Conservation (phyloP, 345 rosid species). For the Eucalyptus marginata region DNA sequence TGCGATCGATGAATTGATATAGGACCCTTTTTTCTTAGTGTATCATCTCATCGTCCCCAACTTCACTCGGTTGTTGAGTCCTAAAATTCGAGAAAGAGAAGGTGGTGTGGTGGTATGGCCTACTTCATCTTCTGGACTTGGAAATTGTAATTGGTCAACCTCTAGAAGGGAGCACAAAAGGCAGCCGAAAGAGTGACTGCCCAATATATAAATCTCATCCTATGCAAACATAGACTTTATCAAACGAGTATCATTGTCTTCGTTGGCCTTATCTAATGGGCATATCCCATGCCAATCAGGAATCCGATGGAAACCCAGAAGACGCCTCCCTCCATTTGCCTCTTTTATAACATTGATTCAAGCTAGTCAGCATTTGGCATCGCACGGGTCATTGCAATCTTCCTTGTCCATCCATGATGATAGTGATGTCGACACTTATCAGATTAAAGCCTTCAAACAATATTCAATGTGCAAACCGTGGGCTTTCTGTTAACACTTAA, state of each 20-base stretch:
- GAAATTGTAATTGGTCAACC: background rate
- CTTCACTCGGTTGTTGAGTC: background rate
- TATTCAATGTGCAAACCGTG: background rate
- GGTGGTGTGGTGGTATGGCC: background rate
- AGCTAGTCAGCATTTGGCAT: background rate
- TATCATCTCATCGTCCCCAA: background rate
- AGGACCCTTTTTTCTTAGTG: background rate
- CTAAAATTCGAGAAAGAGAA: background rate
- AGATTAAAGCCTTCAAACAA: background rate
- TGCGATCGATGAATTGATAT: background rate
- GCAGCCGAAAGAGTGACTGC: background rate
- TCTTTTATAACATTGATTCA: background rate
- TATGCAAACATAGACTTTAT: background rate
- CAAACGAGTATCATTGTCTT: background rate
- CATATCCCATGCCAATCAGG: background rate
- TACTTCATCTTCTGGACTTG: background rate
- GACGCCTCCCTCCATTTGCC: background rate
- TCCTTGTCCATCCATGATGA: background rate
- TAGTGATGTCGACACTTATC: background rate
- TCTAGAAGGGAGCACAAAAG: background rate
- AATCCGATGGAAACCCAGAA: background rate
- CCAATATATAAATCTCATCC: background rate
- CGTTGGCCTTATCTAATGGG: background rate
- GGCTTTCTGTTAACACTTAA: background rate
- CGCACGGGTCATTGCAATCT: background rate